phyloP scores from a whole-genome alignment of 202 grass and related monocot species.

The Hordeum pubiflorum region DNA sequence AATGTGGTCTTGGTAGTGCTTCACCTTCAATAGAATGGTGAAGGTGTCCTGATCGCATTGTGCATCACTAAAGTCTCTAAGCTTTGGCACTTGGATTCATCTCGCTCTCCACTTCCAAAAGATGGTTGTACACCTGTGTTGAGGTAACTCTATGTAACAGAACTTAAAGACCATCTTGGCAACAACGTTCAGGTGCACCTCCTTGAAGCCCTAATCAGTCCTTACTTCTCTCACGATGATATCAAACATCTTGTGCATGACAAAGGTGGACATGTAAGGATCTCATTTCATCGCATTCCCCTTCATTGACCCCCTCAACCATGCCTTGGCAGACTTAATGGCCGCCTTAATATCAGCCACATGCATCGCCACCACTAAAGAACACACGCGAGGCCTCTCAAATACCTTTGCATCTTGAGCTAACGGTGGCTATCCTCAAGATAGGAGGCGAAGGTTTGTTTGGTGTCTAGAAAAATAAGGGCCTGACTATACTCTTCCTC shows the following conservation, averaged over 20 bases:
- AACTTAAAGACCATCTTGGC: not conserved
- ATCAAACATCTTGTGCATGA: not conserved
- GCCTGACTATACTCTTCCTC: too few species aligned
- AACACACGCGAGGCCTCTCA: not conserved
- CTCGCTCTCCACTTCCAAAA: not conserved
- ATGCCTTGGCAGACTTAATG: not conserved
- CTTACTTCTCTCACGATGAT: not conserved
- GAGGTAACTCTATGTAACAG: not conserved
- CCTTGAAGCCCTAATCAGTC: not conserved
- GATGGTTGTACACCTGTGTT: not conserved
- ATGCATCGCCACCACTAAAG: not conserved
- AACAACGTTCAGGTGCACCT: not conserved
- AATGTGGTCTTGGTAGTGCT: not conserved
- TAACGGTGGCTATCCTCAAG: too few species aligned
- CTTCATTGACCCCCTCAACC: not conserved
- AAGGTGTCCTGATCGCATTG: not conserved
- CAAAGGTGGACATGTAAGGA: not conserved
- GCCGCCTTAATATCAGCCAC: not conserved
- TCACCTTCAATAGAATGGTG: not conserved
- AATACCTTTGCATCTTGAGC: too few species aligned
- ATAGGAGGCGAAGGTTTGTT: too few species aligned
- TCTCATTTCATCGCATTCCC: not conserved
- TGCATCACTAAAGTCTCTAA: not conserved
- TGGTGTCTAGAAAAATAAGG: too few species aligned
- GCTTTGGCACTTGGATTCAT: not conserved